Evolutionary conservation across 2,329 filamentous ascomycete species (phyloP).

Genomic region (Emericellopsis cladophorae): DNA sequence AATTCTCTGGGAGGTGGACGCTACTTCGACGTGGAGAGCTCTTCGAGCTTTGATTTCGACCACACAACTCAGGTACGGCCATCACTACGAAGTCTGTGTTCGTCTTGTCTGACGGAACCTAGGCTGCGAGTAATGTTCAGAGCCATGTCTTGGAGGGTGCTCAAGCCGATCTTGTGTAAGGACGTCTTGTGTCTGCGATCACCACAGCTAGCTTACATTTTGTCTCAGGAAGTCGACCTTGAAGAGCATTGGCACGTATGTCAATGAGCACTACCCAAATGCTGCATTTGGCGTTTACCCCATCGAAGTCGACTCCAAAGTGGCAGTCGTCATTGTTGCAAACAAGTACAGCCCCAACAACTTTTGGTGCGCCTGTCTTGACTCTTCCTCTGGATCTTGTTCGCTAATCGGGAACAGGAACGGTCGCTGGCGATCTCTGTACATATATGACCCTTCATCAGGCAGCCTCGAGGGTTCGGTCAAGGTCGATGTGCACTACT

Average conservation of each 20-base stretch:
- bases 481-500: slow-evolving; percentile 96
- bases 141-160: slow-evolving; percentile 66
- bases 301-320: slow-evolving; percentile 57
- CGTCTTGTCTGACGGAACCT: slow-evolving; percentile 7
- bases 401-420: slow-evolving; percentile 46
- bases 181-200: not conserved
- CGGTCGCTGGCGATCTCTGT: slow-evolving; percentile 86
- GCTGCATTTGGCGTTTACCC: slow-evolving; percentile 76
- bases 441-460: slow-evolving; percentile 62
- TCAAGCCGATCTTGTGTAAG: slow-evolving; percentile 71
- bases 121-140: slow-evolving; percentile 76
- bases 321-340: slow-evolving; percentile 76
- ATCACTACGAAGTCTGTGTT: not conserved
- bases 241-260: slow-evolving; percentile 64
- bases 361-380: slow-evolving; percentile 58
- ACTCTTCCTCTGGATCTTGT: not conserved
- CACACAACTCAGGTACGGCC: slow-evolving; percentile 58
- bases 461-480: slow-evolving; percentile 62
- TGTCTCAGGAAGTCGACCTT: slow-evolving; percentile 62
- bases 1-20: slow-evolving; percentile 69
- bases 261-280: slow-evolving; percentile 78
- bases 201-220: slow-evolving; percentile 7
- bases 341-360: slow-evolving; percentile 98
- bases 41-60: slow-evolving; percentile 80
- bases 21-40: slow-evolving; percentile 85